phyloP scores from a whole-genome alignment of 768 basidiomycete genomes.

The Naematelia aurantialba region DNA sequence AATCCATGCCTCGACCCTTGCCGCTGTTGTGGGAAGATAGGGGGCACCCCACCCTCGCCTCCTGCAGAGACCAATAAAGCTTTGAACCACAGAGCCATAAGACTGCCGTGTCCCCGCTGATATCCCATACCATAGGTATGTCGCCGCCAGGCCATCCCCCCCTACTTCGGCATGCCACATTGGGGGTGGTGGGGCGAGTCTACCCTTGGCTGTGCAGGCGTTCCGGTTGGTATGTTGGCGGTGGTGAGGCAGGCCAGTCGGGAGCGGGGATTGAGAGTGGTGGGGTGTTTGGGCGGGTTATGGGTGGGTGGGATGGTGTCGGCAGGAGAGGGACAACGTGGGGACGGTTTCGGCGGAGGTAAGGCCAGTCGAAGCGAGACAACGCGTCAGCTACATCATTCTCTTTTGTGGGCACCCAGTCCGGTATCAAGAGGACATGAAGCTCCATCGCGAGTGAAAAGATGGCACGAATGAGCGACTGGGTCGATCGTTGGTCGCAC shows the following conservation, averaged over 20 bases:
- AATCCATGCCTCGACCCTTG: no score
- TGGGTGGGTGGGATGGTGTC: neutral
- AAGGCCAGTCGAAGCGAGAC: neutral
- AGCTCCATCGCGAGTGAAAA: neutral
- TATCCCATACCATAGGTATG: neutral
- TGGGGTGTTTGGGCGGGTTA: no score
- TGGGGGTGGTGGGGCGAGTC: neutral
- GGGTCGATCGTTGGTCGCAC: neutral
- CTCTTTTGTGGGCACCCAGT: constrained; percentile 5
- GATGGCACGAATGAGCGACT: neutral
- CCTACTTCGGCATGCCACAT: neutral
- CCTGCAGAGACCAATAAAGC: neutral
- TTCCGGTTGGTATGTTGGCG: no score
- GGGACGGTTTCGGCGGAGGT: neutral
- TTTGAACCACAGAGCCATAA: neutral
- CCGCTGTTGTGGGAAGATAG: neutral
- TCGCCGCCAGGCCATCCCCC: neutral
- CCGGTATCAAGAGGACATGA: constrained; percentile 6
- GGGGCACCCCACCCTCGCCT: neutral
- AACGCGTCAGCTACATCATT: constrained; percentile 9
- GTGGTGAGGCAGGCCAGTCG: no score
- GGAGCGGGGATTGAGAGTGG: no score
- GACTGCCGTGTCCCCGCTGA: neutral
- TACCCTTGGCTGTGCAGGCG: neutral
- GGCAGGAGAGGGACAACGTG: neutral